phyloP scores from a whole-genome alignment of 768 basidiomycete genomes.

The Aureoboletus auriporus region DNA sequence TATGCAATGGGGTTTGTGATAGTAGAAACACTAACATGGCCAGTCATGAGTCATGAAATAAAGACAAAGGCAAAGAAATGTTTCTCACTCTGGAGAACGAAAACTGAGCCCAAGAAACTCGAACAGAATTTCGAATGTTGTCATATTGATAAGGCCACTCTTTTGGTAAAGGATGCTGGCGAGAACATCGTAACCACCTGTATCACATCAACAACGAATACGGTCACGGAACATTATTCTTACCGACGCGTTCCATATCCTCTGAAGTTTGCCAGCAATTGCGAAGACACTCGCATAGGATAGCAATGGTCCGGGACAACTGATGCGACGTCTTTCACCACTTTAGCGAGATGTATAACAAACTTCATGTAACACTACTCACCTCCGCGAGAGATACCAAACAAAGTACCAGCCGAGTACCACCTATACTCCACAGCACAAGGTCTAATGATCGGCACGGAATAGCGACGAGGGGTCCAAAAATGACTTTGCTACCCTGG shows the following conservation, averaged over 20 bases:
- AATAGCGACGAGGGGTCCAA: conserved; percentile 60
- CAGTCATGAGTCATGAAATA: not conserved
- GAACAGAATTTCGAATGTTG: conserved; percentile 78
- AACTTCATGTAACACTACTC: conserved; percentile 13
- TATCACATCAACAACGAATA: conserved; percentile 2
- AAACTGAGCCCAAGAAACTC: conserved; percentile 86
- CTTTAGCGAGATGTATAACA: not conserved
- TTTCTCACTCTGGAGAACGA: conserved; percentile 68
- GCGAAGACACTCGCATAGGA: conserved; percentile 72
- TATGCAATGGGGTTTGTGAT: conserved; percentile 82
- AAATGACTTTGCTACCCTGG: not conserved
- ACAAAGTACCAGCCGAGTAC: conserved; percentile 66
- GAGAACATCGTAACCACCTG: conserved; percentile 87
- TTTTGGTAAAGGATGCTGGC: conserved; percentile 71
- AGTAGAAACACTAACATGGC: conserved; percentile 62
- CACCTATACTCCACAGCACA: conserved; percentile 80
- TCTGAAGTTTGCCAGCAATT: conserved; percentile 93
- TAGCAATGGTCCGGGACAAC: conserved; percentile 64
- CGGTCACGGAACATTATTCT: conserved; percentile 26
- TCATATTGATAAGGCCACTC: conserved; percentile 69
- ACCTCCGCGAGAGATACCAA: conserved; percentile 77
- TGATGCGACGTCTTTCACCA: conserved; percentile 64
- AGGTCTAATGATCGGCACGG: conserved; percentile 64
- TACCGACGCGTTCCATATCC: conserved; percentile 88
- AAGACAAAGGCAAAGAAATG: not conserved